Evolutionary conservation across 164 flowering plant species (phyloP), one percentile per base, ranked within the genome.

Genomic region (Euptelea pleiosperma): DNA sequence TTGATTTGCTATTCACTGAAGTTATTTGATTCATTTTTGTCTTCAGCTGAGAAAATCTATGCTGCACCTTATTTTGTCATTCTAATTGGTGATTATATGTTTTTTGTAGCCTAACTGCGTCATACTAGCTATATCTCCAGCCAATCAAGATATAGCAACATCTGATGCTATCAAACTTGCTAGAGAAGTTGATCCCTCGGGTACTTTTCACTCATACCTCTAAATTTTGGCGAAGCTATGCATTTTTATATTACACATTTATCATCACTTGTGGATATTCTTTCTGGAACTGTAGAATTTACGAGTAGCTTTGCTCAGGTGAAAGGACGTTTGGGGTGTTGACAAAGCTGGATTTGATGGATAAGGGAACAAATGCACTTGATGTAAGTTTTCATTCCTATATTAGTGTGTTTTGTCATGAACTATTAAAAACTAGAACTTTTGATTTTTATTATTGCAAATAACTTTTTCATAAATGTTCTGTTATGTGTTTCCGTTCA

Each of bases 111-210:
- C 97, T 21, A 90, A 84, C 79, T 77, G 79, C 79, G 79, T 90
- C 47, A 87, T 90, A 44, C 65, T 90, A 64, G 97, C 97, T 61
- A 87, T 90, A 62, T 77, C 97, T 64, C 97, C 95, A 40, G 95
- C 97, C 15, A 89, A 89, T 74, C 97, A 89, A 77, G 97, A 89
- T 75, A 87, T 89, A 70, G 95, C 97, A 45, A 89, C 97, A 45
- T 89, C 97, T 24, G 97, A 89, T 73, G 95, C 97, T 39, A 89
- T 89, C 31, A 89, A 87, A 63, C 84, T 89, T 43, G 86, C 90
- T 10, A 83, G 85, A 68, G 97, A 89, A 73, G 97, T 89, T 55
- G 97, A 89, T 67, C 92, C 97, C 15, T 1, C 87, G 65, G 97
- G 97, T 89, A 73, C 21, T 12, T 8, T 44, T 12, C 45, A 3